Evolutionary conservation across 2,329 filamentous ascomycete species (phyloP).

Genomic region (Neopestalotiopsis rosae): DNA sequence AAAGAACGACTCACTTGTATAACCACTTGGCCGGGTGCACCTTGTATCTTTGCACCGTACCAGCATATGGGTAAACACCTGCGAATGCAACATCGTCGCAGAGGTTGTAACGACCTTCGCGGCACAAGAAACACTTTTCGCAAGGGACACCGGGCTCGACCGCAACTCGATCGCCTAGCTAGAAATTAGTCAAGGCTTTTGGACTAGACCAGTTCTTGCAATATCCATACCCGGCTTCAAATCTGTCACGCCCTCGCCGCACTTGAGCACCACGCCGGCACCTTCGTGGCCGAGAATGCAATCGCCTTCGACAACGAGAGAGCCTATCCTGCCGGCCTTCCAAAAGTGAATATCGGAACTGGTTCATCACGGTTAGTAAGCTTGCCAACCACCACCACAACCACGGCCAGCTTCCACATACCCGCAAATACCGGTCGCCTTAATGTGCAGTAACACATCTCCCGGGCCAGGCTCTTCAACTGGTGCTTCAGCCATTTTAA

Average conservation of each 20-base stretch:
- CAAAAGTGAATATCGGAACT: constrained; percentile 74
- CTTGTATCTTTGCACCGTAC: constrained; percentile 66
- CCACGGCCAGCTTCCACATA: constrained; percentile 33
- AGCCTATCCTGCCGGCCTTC: constrained; percentile 68
- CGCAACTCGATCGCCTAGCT: constrained; percentile 65
- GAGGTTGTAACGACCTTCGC: constrained; percentile 66
- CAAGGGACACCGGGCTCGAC: constrained; percentile 72
- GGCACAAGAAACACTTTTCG: constrained; percentile 62
- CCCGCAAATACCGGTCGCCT: constrained; percentile 69
- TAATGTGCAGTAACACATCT: constrained; percentile 66
- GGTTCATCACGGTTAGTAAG: neutral
- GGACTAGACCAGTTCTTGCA: neutral
- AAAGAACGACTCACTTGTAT: constrained; percentile 45
- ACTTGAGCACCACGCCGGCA: constrained; percentile 63
- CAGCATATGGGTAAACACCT: constrained; percentile 65
- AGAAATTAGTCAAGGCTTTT: neutral
- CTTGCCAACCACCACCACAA: neutral
- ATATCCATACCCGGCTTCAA: constrained; percentile 48
- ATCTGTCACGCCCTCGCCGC: constrained; percentile 58
- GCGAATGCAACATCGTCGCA: constrained; percentile 67
- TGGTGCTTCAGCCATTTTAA: constrained; percentile 63
- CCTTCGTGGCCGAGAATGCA: constrained; percentile 72
- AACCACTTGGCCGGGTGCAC: constrained; percentile 66
- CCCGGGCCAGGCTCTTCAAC: constrained; percentile 57
- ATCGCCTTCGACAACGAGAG: constrained; percentile 65